Base-by-base conservation (phyloP, 352 stramenopile genomes). In the Globisporangium perplexum region DNA sequence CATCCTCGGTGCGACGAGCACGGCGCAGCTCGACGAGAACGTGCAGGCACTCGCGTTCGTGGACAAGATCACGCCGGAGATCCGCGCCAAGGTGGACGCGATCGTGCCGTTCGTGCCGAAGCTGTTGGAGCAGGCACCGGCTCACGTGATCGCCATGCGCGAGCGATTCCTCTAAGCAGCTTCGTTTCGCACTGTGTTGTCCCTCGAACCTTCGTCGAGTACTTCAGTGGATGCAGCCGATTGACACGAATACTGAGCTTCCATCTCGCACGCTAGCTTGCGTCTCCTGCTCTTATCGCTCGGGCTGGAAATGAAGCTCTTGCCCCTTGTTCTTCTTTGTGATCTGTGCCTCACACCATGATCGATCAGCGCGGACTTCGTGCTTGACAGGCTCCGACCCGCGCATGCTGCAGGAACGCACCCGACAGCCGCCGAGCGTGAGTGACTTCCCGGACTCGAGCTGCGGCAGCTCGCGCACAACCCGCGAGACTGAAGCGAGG, bases 1-100 rank as follows among this genome's bases (percentile, higher is more conserved):
- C 14, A 43, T 43, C n/a, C 38, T 43, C 14, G 38, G 38, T 0
- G 38, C 38, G 3, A 43, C 38, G 38, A 43, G 72, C 22, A 67
- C 79, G 36, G 55, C 73, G 38, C 80, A 90, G 50, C 62, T 90
- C 4, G 74, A 92, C 26, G 80, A 91, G 47, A 92, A 92, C 60
- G 48, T 91, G 30, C 80, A 82, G 57, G 74, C 81, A 11, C 47
- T 88, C 28, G 66, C 72, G 43, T 80, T 87, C 20, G 54, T 71
- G 17, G 64, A 77, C 59, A 89, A 90, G 71, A 73, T 92, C 45
- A 92, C 80, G 10, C 69, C 79, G 0, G 69, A 91, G 59, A 53
- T 88, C 38, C 73, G 77, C 43, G 66, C 56, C 5, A 79, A 86
- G 55, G 83, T 92, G 50, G 81, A 91, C 50, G 68, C 67, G 33